Evolutionary conservation across 2,329 filamentous ascomycete species (phyloP).

Genomic region (Whalleya microplaca): DNA sequence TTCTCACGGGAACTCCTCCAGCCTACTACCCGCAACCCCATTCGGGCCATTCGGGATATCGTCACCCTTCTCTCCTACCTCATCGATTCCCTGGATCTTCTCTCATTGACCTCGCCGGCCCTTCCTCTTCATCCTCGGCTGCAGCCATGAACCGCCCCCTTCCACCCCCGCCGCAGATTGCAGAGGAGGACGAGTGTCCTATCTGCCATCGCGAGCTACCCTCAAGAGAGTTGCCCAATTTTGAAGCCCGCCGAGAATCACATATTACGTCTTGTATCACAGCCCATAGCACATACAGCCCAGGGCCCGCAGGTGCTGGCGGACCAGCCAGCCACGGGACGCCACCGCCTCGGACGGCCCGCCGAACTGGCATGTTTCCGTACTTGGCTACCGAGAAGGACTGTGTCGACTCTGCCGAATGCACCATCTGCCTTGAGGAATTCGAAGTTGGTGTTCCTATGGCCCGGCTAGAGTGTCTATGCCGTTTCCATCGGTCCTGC

Average conservation of each 20-base stretch:
- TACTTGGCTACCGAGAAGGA: constrained; percentile 70
- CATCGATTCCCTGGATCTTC: constrained; percentile 30
- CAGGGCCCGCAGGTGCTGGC: constrained; percentile 34
- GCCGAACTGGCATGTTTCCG: constrained; percentile 64
- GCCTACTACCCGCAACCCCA: constrained; percentile 36
- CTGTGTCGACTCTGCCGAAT: constrained; percentile 69
- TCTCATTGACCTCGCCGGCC: constrained; percentile 36
- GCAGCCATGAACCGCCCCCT: constrained; percentile 39
- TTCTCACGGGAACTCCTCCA: constrained; percentile 46
- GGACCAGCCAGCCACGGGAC: constrained; percentile 29
- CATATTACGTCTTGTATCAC: constrained; percentile 64
- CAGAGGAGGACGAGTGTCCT: constrained; percentile 79
- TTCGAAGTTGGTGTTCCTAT: constrained; percentile 65
- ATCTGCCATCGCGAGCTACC: constrained; percentile 76
- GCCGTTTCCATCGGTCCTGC: constrained; percentile 64
- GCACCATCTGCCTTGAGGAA: constrained; percentile 70
- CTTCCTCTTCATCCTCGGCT: constrained; percentile 42
- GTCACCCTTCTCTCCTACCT: constrained; percentile 10
- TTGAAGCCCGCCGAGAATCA: constrained; percentile 57
- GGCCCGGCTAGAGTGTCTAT: constrained; percentile 70
- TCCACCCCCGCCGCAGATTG: constrained; percentile 52
- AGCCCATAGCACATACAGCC: constrained; percentile 55
- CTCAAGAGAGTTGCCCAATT: constrained; percentile 55
- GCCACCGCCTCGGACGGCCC: constrained; percentile 40
- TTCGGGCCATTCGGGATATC: constrained; percentile 14